Evolutionary conservation across 1,139 yeast species (phyloP).

Genomic region (Saccharomyces hybrid): DNA sequence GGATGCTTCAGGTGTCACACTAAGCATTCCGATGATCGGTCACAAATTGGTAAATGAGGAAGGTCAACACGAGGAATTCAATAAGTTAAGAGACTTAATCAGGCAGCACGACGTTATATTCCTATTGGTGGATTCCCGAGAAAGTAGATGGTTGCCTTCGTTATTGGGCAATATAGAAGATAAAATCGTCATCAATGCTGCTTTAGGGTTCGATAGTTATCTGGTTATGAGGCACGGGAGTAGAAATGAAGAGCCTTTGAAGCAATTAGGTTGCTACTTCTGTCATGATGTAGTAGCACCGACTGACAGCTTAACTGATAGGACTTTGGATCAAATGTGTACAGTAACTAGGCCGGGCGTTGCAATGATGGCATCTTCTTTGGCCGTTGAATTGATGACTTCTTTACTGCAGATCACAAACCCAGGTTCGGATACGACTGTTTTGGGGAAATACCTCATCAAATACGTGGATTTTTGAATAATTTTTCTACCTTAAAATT

Average conservation of each 20-base stretch:
- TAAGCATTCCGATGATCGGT: conserved; percentile 94
- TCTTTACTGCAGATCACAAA: conserved; percentile 62
- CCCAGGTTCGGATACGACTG: conserved; percentile 40
- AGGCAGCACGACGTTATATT: conserved; percentile 67
- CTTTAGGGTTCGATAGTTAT: conserved; percentile 88
- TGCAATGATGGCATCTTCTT: conserved; percentile 77
- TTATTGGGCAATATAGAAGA: conserved; percentile 58
- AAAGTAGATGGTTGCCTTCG: conserved; percentile 93
- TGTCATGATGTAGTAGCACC: conserved; percentile 97
- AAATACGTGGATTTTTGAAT: conserved; percentile 74
- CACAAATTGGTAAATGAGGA: conserved; percentile 61
- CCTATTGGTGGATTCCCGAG: conserved; percentile 86
- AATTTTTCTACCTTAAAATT: conserved; percentile 57
- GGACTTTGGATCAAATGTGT: conserved; percentile 95
- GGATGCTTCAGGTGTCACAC: conserved; percentile 47
- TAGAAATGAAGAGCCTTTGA: conserved; percentile 14
- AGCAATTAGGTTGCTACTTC: conserved; percentile 79
- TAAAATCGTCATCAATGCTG: conserved; percentile 82
- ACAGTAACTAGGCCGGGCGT: conserved; percentile 97
- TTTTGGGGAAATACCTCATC: conserved; percentile 75
- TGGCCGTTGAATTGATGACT: conserved; percentile 77
- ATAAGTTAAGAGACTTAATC: conserved; percentile 46
- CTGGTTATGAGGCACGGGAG: conserved; percentile 89
- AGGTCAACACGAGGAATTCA: conserved; percentile 45
- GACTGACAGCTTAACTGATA: conserved; percentile 68